Evolutionary conservation across 2,329 filamentous ascomycete species (phyloP).

Genomic region (Colletotrichum sp.): DNA sequence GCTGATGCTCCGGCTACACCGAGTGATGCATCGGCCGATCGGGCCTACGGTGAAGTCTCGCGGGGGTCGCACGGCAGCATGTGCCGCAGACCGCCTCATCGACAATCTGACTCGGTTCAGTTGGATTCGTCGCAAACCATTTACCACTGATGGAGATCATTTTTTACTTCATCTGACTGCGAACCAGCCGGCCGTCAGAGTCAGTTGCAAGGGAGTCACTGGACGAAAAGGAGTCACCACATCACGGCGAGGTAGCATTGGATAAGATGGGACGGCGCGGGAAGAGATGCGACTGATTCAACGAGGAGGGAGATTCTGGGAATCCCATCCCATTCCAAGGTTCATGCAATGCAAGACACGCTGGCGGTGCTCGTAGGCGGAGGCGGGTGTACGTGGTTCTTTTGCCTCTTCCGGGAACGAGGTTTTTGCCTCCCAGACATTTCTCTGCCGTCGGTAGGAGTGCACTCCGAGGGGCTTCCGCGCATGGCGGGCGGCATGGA

Average conservation of each 20-base stretch:
- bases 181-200: background rate
- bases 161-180: background rate
- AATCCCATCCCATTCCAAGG: conserved; percentile 6
- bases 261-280: background rate
- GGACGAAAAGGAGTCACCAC: background rate
- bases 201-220: background rate
- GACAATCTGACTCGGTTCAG: background rate
- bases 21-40: background rate
- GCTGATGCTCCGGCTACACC: background rate
- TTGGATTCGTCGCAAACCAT: background rate
- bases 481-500: background rate
- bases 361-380: conserved; percentile 6
- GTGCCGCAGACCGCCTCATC: background rate
- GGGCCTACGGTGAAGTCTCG: background rate
- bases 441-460: background rate
- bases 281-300: background rate
- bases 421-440: background rate
- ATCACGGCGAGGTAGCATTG: background rate
- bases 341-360: conserved; percentile 23
- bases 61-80: background rate
- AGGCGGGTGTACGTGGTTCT: background rate
- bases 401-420: background rate
- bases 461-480: background rate
- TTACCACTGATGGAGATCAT: background rate
- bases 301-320: background rate